Conservation (phyloP, 2,329 filamentous ascomycete genomes). For the Aspergillus udagawae region DNA sequence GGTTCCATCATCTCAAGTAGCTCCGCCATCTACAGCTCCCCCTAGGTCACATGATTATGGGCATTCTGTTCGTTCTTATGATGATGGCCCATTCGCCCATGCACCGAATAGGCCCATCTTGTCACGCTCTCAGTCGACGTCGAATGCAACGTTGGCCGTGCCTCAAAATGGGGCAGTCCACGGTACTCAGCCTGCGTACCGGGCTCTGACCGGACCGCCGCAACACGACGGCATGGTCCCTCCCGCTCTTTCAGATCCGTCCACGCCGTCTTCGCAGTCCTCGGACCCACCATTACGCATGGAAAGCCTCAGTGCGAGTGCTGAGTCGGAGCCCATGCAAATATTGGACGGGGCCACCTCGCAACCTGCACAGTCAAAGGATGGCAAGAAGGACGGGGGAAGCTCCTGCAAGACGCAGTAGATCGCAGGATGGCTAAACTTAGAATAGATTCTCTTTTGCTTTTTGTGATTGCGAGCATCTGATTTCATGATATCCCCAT, state of each 20-base stretch:
- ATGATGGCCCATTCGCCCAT: conserved; percentile 19
- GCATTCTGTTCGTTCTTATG: conserved; percentile 4
- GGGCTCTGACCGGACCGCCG: background rate
- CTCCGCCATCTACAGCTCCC: background rate
- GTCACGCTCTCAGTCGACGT: background rate
- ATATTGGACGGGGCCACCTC: background rate
- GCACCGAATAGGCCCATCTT: conserved; percentile 3
- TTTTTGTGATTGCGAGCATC: background rate
- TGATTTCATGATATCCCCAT: background rate
- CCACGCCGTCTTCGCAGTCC: background rate
- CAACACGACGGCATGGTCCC: background rate
- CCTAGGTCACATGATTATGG: background rate
- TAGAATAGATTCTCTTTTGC: background rate
- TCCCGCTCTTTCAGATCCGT: background rate
- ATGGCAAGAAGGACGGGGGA: background rate
- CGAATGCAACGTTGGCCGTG: background rate
- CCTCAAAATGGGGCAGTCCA: background rate
- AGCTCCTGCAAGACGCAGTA: background rate
- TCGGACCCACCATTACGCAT: background rate
- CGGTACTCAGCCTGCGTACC: background rate
- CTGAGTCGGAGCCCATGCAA: background rate
- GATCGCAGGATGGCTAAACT: background rate
- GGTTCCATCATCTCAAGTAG: background rate
- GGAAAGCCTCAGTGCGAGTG: background rate
- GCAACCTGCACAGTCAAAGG: background rate